Conservation (phyloP, 1,284 basidiomycete genomes). For the Kwoniella shivajii region DNA sequence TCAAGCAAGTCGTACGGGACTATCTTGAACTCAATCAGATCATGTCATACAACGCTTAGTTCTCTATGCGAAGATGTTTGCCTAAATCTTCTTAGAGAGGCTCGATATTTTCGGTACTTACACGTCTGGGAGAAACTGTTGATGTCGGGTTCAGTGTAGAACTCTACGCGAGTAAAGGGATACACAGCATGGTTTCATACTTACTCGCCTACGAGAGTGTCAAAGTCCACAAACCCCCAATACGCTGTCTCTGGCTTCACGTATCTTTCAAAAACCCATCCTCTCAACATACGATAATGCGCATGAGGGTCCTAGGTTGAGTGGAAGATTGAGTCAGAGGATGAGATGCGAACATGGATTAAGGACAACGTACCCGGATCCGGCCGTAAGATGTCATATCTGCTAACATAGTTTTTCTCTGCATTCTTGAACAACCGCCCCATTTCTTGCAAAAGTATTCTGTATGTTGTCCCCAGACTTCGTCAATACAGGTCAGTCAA, state of each 20-base stretch:
- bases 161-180: neutral
- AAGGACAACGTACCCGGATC: slow-evolving; percentile 1
- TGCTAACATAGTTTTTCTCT: slow-evolving; percentile 2
- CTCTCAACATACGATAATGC: slow-evolving; percentile 17
- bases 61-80: neutral
- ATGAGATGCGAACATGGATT: neutral
- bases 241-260: slow-evolving; percentile 9
- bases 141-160: neutral
- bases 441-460: slow-evolving; percentile 19
- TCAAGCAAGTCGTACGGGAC: slow-evolving; percentile 18
- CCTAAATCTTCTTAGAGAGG: neutral
- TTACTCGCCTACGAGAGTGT: slow-evolving; percentile 19
- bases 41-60: neutral
- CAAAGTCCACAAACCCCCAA: slow-evolving; percentile 22
- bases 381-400: slow-evolving; percentile 13
- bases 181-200: neutral
- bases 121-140: slow-evolving; percentile 14
- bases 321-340: neutral
- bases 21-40: neutral
- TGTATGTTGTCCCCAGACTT: slow-evolving; percentile 20
- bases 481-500: neutral
- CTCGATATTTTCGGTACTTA: neutral
- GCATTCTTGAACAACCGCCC: slow-evolving; percentile 13
- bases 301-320: slow-evolving; percentile 10
- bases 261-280: slow-evolving; percentile 19